Conservation (phyloP, 2,329 filamentous ascomycete species). For the Exophiala oligosperma region DNA sequence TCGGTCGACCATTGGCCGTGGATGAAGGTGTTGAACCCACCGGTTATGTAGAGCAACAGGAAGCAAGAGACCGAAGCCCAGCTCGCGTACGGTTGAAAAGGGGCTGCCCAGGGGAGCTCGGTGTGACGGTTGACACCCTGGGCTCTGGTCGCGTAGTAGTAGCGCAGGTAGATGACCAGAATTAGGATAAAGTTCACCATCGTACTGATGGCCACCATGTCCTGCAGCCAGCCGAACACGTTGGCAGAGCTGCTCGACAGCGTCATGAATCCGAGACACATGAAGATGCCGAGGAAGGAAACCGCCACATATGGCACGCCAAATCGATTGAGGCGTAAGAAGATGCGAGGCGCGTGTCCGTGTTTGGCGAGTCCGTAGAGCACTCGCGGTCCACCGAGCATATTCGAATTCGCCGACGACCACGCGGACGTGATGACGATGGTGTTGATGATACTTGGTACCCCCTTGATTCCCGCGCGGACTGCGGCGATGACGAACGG, state of each 20-base stretch:
- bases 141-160: constrained; percentile 72
- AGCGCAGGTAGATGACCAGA: constrained; percentile 69
- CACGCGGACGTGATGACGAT: constrained; percentile 88
- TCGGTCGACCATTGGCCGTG: background rate
- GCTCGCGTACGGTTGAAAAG: background rate
- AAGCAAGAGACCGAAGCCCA: background rate
- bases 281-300: constrained; percentile 75
- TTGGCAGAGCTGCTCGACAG: constrained; percentile 39
- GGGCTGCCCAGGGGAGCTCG: background rate
- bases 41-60: background rate
- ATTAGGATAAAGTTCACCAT: constrained; percentile 66
- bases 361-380: constrained; percentile 86
- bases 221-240: constrained; percentile 74
- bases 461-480: constrained; percentile 74
- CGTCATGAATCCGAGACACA: constrained; percentile 49
- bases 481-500: constrained; percentile 92
- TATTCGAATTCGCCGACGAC: constrained; percentile 84
- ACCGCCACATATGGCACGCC: constrained; percentile 72
- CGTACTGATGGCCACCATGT: constrained; percentile 69
- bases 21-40: background rate
- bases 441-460: constrained; percentile 86
- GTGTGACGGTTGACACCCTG: background rate
- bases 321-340: constrained; percentile 78
- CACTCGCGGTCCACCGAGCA: constrained; percentile 88
- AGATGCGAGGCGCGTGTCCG: constrained; percentile 72